These are phyloP conservation scores for Pythium rhizo-oryzae DNA, from an alignment of 352 stramenopile species.

Conservation along the genomic window DNA sequence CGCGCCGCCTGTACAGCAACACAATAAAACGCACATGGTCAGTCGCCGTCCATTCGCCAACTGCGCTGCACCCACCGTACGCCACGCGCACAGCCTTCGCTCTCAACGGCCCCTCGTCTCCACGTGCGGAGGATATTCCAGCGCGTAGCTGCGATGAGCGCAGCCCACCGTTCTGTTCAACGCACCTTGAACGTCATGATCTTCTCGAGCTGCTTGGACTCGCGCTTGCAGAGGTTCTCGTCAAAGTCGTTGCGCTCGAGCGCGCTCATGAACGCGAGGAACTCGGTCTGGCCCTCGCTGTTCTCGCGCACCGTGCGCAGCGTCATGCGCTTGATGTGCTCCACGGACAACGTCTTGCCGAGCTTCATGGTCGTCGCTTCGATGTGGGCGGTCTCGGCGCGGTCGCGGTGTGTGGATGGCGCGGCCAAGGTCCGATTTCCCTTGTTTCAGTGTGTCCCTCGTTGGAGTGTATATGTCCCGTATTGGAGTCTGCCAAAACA, in stretches of 20 bases:
- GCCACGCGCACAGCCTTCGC: too few species aligned
- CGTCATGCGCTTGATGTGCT: constrained; percentile 92
- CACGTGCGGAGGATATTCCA: too few species aligned
- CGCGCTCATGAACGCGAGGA: constrained; percentile 81
- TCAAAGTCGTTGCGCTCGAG: constrained; percentile 87
- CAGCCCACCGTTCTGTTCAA: too few species aligned
- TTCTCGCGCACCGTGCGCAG: constrained; percentile 81
- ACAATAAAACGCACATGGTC: neutral
- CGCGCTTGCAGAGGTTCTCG: constrained; percentile 80
- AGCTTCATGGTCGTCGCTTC: constrained; percentile 70
- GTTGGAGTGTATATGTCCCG: constrained; percentile 1
- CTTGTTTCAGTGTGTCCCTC: constrained; percentile 17
- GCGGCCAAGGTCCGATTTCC: constrained; percentile 6
- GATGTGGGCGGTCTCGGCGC: neutral
- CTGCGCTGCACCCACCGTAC: neutral
- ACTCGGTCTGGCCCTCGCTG: constrained; percentile 78
- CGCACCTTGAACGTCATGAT: constrained; percentile 76
- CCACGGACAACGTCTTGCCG: constrained; percentile 72
- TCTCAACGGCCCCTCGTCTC: too few species aligned
- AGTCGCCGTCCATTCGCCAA: neutral
- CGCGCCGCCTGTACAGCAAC: constrained; percentile 44
- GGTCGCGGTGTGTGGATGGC: constrained; percentile 9
- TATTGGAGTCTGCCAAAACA: neutral
- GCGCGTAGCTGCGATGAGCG: too few species aligned
- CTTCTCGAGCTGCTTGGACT: constrained; percentile 76